Evolutionary conservation across 345 rosid species (phyloP), one percentile per base, ranked within the genome.

Genomic region (Erodium maritimum): DNA sequence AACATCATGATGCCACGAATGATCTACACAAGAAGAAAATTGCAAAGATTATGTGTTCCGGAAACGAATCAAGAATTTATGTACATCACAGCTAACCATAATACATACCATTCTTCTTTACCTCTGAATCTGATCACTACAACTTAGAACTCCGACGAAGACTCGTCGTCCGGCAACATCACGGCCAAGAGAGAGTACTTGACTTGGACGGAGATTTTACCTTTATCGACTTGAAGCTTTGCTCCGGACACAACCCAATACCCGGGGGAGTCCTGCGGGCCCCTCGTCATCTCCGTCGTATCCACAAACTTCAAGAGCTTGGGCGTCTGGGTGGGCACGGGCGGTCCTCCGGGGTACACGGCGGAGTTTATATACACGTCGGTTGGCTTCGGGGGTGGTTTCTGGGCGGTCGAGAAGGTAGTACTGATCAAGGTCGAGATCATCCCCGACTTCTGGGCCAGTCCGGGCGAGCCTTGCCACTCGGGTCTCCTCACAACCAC

Each of bases 241-340:
- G 76, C 83, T 22, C 83, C 83, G 13, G 80, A 75, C 5, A 73
- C 80, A 52, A 68, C 76, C 83, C 83, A 79, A 61, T 79, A 79
- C 17, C 83, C 83, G 14, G 83, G 83, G 13, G 75, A 57, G 52
- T 79, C 75, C 59, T 75, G 75, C 2, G 80, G 83, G 17, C 83
- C 83, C 57, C 83, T 67, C 3, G 75, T 70, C 73, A 79, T 75
- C 71, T 79, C 83, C 4, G 83, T 72, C 16, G 75, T 75, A 62
- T 79, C 83, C 9, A 79, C 80, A 16, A 75, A 67, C 63, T 69
- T 75, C 29, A 75, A 63, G 61, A 79, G 73, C 63, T 70, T 75
- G 19, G 73, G 71, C 4, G 77, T 63, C 63, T 72, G 83, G 37
- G 67, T 62, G 5, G 83, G 80, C 34, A 79, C 72, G 1, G 80